These are phyloP conservation scores for Pneumocystis canis DNA, from an alignment of 1,139 yeast genomes.

Conservation along the genomic window DNA sequence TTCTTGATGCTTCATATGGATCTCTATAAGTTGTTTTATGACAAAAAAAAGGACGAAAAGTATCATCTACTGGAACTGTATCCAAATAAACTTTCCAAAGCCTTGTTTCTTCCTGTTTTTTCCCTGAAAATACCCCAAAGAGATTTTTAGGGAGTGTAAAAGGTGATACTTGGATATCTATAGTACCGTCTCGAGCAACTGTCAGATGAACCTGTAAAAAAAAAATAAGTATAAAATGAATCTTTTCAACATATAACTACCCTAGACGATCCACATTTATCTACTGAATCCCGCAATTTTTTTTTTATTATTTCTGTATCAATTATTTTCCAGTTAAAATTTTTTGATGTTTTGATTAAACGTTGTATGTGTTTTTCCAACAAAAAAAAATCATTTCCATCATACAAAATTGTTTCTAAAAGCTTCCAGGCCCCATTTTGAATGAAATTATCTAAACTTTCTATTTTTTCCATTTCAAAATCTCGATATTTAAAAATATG, in stretches of 20 bases:
- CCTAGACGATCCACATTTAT: background rate
- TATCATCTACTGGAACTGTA: background rate
- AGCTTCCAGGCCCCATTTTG: background rate
- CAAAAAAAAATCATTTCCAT: background rate
- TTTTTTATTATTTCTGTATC: background rate
- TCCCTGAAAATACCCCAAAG: background rate
- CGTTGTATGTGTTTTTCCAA: constrained; percentile 1
- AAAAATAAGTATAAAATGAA: background rate
- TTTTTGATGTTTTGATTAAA: background rate
- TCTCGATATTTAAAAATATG: background rate
- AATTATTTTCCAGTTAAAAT: background rate
- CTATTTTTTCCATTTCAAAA: background rate
- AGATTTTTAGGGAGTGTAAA: background rate
- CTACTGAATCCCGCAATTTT: background rate
- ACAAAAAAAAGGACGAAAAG: background rate
- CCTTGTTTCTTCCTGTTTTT: background rate
- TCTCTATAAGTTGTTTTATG: constrained; percentile 1
- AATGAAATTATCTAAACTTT: background rate
- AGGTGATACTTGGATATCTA: background rate
- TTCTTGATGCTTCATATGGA: background rate
- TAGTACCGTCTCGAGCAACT: background rate
- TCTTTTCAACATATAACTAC: background rate
- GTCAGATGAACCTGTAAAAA: background rate
- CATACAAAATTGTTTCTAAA: background rate
- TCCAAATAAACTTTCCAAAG: constrained; percentile 1